Percentiles rank a stretch among this genome's conserved stretches.
Conservation (phyloP, 768 basidiomycete species). For the Kwoniella shandongensis region DNA sequence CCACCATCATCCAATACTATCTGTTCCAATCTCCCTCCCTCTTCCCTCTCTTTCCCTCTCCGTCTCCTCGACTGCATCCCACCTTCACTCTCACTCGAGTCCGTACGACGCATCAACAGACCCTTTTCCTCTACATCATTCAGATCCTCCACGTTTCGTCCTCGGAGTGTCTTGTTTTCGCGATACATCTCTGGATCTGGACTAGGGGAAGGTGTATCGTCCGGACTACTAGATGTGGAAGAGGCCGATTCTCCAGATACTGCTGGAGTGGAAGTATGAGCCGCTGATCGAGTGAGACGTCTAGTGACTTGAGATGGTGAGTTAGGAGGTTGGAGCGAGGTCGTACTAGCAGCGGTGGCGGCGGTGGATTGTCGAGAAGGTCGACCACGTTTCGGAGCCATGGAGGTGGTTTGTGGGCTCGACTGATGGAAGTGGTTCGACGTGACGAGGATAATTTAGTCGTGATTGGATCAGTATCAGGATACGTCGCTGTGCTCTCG, state of each 20-base stretch:
- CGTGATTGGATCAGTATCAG: too few relatives aligned
- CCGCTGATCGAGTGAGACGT: slow-evolving; percentile 11
- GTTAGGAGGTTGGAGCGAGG: neutral
- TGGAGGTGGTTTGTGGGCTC: neutral
- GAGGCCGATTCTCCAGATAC: slow-evolving; percentile 5
- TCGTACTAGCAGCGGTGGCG: slow-evolving; percentile 1
- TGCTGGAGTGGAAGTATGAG: neutral
- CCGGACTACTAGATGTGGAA: slow-evolving; percentile 1
- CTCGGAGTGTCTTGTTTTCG: slow-evolving; percentile 29
- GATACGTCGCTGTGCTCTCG: too few relatives aligned
- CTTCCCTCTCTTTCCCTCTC: slow-evolving; percentile 23
- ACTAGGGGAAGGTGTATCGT: slow-evolving; percentile 1
- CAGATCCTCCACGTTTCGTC: slow-evolving; percentile 43
- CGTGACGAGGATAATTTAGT: too few relatives aligned
- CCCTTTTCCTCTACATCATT: slow-evolving; percentile 47
- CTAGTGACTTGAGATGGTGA: neutral
- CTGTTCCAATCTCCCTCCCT: slow-evolving; percentile 18
- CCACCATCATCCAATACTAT: slow-evolving; percentile 2
- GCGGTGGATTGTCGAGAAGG: slow-evolving; percentile 7
- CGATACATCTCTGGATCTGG: slow-evolving; percentile 15
- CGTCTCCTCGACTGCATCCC: slow-evolving; percentile 7
- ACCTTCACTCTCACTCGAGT: slow-evolving; percentile 8
- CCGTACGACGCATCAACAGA: slow-evolving; percentile 22
- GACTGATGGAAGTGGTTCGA: neutral
- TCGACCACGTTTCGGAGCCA: slow-evolving; percentile 17